Conservation (phyloP, 139 green algal species). For the Haematococcus lacustris region DNA sequence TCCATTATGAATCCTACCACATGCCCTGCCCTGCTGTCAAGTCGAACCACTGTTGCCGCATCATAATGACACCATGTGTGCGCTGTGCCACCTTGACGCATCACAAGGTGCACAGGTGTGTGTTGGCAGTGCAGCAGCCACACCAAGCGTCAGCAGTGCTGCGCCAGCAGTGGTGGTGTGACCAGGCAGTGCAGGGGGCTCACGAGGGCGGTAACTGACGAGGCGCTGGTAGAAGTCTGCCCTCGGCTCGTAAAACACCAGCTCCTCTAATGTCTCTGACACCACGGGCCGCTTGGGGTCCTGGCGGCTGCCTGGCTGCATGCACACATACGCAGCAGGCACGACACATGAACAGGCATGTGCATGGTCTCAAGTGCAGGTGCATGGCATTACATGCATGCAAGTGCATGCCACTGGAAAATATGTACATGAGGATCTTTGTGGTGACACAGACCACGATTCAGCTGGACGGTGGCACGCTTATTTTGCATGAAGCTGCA, state of each 20-base stretch:
- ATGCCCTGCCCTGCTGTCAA: background rate
- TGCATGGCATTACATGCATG: background rate
- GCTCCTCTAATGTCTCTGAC: slow-evolving; percentile 80
- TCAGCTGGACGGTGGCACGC: background rate
- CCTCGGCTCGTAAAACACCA: slow-evolving; percentile 81
- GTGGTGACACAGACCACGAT: background rate
- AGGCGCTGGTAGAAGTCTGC: slow-evolving; percentile 62
- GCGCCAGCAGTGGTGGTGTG: background rate
- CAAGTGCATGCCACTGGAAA: background rate
- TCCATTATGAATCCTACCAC: too few relatives aligned
- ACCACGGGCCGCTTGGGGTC: slow-evolving; percentile 70
- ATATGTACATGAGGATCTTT: background rate
- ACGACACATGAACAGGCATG: background rate
- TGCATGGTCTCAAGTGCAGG: background rate
- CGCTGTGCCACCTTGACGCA: background rate
- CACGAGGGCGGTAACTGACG: background rate
- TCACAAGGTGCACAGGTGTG: background rate
- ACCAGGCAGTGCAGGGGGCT: background rate
- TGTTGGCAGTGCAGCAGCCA: background rate
- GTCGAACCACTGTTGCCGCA: background rate
- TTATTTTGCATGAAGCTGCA: too few relatives aligned
- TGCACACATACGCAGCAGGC: too few relatives aligned
- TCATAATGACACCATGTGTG: slow-evolving; percentile 1
- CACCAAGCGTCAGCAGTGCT: background rate
- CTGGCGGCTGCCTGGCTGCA: slow-evolving; percentile 12